Evolutionary conservation across 768 basidiomycete species (phyloP), one percentile per base, ranked within the genome.

Genomic region (Leccinum arenicola): DNA sequence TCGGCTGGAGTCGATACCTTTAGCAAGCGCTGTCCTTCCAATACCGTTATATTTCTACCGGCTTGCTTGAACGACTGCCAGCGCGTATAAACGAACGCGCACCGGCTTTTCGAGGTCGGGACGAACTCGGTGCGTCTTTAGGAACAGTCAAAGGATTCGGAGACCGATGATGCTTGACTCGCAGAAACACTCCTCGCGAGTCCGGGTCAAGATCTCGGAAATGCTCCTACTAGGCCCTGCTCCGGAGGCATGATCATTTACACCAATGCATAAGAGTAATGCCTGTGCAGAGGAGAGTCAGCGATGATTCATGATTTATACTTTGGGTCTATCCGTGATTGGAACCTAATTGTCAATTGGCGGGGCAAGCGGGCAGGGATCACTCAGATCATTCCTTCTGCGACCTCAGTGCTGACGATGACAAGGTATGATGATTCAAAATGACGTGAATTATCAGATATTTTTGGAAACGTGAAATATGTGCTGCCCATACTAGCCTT

Each of bases 11-110:
- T 25, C 82, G 96, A 57, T 99, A 95, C 76, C 84, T 98, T 12
- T 95, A 93, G 70, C 96, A 98, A 75, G 88, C 93, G 0, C 80
- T 99, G 2, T 96, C 93, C 0, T 99, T 98, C 81, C 93, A 95
- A 68, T 89, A 96, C 72, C 91, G 96, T 49, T 99, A 99, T 70
- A 78, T 98, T 50, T 96, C 97, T 9, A 88, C 98, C 51, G 97
- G 97, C 0, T 76, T 99, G 7, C 82, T 98, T 19, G 95, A 99
- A 71, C 76, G 70, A 1, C 76, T 95, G 27, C 95, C 95, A 0
- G 83, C 80, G 3, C 80, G 82, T 59, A 85, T 99, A 64, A 98
- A 98, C 69, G 95, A 98, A 57, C 85, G 97, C 11, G 85, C 95
- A 0, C 93, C 93, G 0, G 84, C 90, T 0, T 98, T 91, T 76